Base-by-base conservation (phyloP, 1,284 basidiomycete species). In the Chiua sp. region DNA sequence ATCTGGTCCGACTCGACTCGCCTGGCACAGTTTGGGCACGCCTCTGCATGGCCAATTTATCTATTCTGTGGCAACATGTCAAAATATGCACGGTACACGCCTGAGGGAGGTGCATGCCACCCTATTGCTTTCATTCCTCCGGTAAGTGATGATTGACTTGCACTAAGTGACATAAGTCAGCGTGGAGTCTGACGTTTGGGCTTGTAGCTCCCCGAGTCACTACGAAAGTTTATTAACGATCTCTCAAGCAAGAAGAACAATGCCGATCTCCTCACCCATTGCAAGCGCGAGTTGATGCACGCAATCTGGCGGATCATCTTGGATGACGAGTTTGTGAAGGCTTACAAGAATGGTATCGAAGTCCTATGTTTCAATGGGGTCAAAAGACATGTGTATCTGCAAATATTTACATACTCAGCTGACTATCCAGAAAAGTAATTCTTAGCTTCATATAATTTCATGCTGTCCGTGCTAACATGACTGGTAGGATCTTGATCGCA, bases 391-490 rank as follows among this genome's bases (percentile, higher is more conserved):
- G 55, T 76, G 0, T 78, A 68, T 54, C 71, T 70, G 3, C 65
- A 68, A 0, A 68, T 78, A 10, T 74, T 77, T 46, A 72, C 68
- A 1, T 75, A 78, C 57, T 71, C 72, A 3, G 74, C 73, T 0
- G 76, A 77, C 56, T 77, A 77, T 49, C 73, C 73, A 1, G 75
- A 78, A 49, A 77, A 76, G 77, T 76, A 42, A 35, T 35, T 35
- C 6, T 35, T 35, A 35, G 13, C 12, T 35, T 35, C 33, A 13
- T 4, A 13, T 12, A 7, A 15, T 7, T 35, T 4, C 13, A 15
- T 35, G n/a, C n/a, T n/a, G n/a, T n/a, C n/a, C n/a, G n/a, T n/a
- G n/a, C n/a, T n/a, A n/a, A 35, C 15, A 35, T 20, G 3, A 20
- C 20, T 32, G 1, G n/a, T 37, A 75, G 72, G 54, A 63, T 70